These are phyloP conservation scores for Clarireedia homoeocarpa DNA, from an alignment of 2,329 filamentous ascomycete genomes.

Conservation along the genomic window DNA sequence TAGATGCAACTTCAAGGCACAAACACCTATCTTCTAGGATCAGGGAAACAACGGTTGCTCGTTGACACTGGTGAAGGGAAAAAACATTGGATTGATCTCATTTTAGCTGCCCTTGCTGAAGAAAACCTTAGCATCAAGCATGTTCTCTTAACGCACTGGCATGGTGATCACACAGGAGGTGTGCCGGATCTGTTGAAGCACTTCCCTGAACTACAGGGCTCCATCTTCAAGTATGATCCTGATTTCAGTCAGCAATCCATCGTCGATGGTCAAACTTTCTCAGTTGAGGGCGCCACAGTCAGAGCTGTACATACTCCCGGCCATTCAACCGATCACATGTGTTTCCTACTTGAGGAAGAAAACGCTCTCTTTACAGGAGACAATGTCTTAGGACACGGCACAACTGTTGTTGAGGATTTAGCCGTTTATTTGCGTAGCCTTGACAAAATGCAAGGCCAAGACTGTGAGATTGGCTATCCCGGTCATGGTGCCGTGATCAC, in stretches of 20 bases:
- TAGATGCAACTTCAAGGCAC: conserved; percentile 50
- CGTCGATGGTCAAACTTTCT: conserved; percentile 41
- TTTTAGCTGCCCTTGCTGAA: conserved; percentile 29
- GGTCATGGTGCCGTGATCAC: conserved; percentile 37
- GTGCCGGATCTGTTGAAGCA: conserved; percentile 57
- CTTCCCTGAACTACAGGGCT: conserved; percentile 45
- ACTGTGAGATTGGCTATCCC: conserved; percentile 36
- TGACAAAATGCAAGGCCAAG: conserved; percentile 32
- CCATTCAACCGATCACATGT: conserved; percentile 75
- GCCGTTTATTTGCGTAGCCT: conserved; percentile 58
- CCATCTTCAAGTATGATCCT: conserved; percentile 58
- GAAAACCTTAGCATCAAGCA: conserved; percentile 32
- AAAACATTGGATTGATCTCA: conserved; percentile 51
- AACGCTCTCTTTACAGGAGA: conserved; percentile 79
- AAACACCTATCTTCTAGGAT: conserved; percentile 86
- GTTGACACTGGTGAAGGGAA: conserved; percentile 83
- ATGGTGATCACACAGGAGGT: conserved; percentile 74
- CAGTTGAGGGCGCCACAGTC: conserved; percentile 55
- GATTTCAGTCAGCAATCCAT: conserved; percentile 43
- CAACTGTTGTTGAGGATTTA: conserved; percentile 72
- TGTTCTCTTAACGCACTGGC: conserved; percentile 72
- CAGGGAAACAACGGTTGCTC: conserved; percentile 61
- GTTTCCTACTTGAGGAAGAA: conserved; percentile 65
- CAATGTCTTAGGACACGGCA: conserved; percentile 78
- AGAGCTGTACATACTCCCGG: conserved; percentile 58